Percentiles rank a stretch among this genome's conserved stretches.
phyloP scores from a whole-genome alignment of 2,329 filamentous ascomycete species.

The Trichoderma afroharzianum region DNA sequence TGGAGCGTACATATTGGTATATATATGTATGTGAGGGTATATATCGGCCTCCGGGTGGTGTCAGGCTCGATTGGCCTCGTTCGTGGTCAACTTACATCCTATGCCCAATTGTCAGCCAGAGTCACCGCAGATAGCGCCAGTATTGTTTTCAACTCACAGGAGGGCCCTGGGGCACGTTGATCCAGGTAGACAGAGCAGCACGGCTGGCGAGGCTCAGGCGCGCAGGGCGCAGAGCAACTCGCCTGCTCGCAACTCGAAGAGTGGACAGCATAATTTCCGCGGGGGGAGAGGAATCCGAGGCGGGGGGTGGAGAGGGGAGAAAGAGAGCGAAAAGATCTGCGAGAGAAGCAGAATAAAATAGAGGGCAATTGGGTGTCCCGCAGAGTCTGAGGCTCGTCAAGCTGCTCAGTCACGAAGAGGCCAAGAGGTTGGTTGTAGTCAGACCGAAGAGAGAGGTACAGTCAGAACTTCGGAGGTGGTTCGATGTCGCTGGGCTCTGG shows the following conservation, averaged over 20 bases:
- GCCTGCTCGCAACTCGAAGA: constrained; percentile 51
- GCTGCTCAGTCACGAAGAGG: neutral
- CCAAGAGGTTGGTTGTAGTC: constrained; percentile 2
- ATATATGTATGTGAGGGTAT: neutral
- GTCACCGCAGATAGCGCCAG: neutral
- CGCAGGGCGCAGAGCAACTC: constrained; percentile 41
- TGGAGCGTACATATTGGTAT: neutral
- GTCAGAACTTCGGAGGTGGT: constrained; percentile 12
- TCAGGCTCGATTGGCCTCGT: no score
- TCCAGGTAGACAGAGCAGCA: constrained; percentile 73
- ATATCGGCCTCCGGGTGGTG: neutral
- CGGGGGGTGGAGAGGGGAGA: neutral
- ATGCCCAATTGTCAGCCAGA: constrained; percentile 22
- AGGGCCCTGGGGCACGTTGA: constrained; percentile 87
- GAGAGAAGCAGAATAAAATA: neutral
- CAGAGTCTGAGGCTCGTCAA: neutral
- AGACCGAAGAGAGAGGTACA: constrained; percentile 5
- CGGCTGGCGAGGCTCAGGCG: constrained; percentile 43
- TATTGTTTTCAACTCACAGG: constrained; percentile 60
- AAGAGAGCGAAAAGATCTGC: neutral
- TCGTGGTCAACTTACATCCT: constrained; percentile 36
- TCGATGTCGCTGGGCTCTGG: constrained; percentile 7
- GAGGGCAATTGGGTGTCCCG: constrained; percentile 12
- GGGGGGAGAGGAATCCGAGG: constrained; percentile 6
- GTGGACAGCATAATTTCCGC: constrained; percentile 49